Conservation (phyloP, 768 basidiomycete species). For the Imleria badia region DNA sequence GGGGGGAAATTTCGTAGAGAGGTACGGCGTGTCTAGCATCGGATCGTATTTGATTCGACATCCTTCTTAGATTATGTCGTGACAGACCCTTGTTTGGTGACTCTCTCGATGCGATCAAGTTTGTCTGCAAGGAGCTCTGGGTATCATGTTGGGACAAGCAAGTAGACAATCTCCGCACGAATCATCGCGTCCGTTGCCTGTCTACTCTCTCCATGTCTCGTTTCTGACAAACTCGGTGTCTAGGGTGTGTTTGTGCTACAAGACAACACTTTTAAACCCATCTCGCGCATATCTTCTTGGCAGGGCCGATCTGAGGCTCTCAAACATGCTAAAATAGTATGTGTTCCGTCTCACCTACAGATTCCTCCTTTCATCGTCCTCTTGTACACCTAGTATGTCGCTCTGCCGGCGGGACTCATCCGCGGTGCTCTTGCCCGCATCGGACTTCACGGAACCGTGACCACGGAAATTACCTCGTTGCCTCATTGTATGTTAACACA, state of each 20-base stretch:
- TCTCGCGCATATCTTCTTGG: slow-evolving; percentile 78
- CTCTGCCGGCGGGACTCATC: slow-evolving; percentile 81
- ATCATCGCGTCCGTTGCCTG: slow-evolving; percentile 71
- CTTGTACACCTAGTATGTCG: slow-evolving; percentile 58
- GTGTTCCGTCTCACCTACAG: slow-evolving; percentile 14
- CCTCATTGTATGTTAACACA: slow-evolving; percentile 71
- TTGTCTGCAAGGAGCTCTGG: slow-evolving; percentile 97
- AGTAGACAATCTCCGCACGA: slow-evolving; percentile 84
- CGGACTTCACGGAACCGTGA: slow-evolving; percentile 72
- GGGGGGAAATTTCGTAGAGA: slow-evolving; percentile 82
- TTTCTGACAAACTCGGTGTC: neutral
- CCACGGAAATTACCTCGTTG: slow-evolving; percentile 60
- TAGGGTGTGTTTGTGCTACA: slow-evolving; percentile 83
- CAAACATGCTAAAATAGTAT: slow-evolving; percentile 67
- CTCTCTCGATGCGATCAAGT: slow-evolving; percentile 89
- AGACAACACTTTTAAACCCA: slow-evolving; percentile 87
- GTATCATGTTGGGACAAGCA: slow-evolving; percentile 83
- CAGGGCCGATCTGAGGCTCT: slow-evolving; percentile 73
- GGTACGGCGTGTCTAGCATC: slow-evolving; percentile 41
- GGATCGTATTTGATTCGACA: neutral
- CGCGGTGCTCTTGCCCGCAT: slow-evolving; percentile 78
- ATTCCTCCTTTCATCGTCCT: neutral
- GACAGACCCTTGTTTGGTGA: slow-evolving; percentile 75
- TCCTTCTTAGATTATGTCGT: slow-evolving; percentile 60
- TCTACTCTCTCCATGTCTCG: neutral